phyloP scores from a whole-genome alignment of 768 basidiomycete genomes.

The Lactifluus volemus region DNA sequence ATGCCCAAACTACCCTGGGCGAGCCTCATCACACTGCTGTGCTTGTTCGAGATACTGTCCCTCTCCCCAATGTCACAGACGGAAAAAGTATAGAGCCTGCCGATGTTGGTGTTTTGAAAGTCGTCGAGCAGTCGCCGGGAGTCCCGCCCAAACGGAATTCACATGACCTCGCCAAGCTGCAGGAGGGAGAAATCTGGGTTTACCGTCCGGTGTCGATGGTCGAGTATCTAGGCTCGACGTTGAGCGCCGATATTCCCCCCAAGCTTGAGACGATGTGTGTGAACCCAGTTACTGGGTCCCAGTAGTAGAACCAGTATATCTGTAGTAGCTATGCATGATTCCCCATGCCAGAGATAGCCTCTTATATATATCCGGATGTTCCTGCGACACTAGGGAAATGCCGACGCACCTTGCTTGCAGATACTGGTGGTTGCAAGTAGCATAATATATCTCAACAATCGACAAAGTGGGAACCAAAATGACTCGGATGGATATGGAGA shows the following conservation, averaged over 20 bases:
- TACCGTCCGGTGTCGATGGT: constrained; percentile 43
- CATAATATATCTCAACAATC: too few relatives aligned
- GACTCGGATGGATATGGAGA: too few relatives aligned
- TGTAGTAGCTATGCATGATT: too few relatives aligned
- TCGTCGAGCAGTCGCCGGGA: constrained; percentile 46
- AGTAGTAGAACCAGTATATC: too few relatives aligned
- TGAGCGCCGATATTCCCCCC: constrained; percentile 15
- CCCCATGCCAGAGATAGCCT: too few relatives aligned
- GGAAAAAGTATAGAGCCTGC: constrained; percentile 31
- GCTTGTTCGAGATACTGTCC: constrained; percentile 34
- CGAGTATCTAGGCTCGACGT: constrained; percentile 24
- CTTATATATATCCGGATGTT: too few relatives aligned
- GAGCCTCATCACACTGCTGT: constrained; percentile 50
- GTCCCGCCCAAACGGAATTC: constrained; percentile 31
- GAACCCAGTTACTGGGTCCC: too few relatives aligned
- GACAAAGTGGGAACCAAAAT: too few relatives aligned
- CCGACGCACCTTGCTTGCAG: too few relatives aligned
- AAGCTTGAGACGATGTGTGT: too few relatives aligned
- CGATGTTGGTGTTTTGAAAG: constrained; percentile 37
- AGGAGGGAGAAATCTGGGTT: constrained; percentile 49
- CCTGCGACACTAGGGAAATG: too few relatives aligned
- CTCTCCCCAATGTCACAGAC: constrained; percentile 27
- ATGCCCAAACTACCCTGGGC: constrained; percentile 31
- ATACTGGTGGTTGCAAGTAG: too few relatives aligned
- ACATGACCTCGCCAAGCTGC: constrained; percentile 38